Evolutionary conservation across 208 protist genomes (phyloP).

Genomic region (Acanthamoeba divionensis): DNA sequence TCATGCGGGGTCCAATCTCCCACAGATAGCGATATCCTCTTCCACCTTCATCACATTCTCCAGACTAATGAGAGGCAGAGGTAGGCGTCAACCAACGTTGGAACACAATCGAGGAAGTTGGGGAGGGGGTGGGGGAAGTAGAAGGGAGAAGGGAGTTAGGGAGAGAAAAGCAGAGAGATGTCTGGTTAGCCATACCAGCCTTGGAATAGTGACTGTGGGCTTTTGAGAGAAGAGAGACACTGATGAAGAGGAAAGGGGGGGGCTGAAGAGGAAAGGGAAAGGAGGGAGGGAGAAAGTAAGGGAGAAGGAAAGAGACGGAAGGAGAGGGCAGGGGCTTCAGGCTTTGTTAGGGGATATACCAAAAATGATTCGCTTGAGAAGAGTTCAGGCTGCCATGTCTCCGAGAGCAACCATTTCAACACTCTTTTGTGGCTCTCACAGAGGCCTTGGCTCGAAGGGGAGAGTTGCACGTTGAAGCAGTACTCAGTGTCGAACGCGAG

Average conservation of each 20-base stretch:
- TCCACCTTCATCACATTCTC: no score
- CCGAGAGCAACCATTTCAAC: conserved; percentile 69
- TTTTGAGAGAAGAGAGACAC: neutral
- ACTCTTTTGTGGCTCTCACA: neutral
- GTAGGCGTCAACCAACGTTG: no score
- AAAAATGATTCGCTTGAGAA: conserved; percentile 46
- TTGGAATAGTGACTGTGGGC: no score
- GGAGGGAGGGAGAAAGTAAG: neutral
- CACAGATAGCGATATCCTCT: neutral
- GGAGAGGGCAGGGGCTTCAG: no score
- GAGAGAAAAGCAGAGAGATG: neutral
- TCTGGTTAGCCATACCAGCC: no score
- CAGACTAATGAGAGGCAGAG: no score
- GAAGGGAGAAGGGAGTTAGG: neutral
- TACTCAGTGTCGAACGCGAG: conserved; percentile 66
- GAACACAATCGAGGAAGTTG: no score
- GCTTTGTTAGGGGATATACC: no score
- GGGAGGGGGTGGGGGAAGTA: neutral
- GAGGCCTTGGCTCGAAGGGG: neutral
- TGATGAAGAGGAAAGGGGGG: no score
- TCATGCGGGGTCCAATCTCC: conserved; percentile 81
- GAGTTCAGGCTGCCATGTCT: conserved; percentile 74
- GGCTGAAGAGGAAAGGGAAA: neutral
- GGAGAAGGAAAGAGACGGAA: no score
- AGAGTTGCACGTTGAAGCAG: conserved; percentile 70